phyloP scores from a whole-genome alignment of 345 rosid genomes.

The Populus alba region DNA sequence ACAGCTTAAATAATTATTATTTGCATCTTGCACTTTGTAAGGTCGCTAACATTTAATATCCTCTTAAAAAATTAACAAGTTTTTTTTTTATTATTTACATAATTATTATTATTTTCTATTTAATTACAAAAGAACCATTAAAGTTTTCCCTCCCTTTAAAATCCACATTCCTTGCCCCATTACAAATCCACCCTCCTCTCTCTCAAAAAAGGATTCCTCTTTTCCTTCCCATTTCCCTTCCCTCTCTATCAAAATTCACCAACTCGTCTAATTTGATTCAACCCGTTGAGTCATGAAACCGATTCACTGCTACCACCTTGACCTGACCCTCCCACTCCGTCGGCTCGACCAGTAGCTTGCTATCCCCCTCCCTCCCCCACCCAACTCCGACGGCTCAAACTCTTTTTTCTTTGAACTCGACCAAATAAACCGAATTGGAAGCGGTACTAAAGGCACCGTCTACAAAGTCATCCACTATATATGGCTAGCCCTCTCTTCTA shows the following conservation, averaged over 20 bases:
- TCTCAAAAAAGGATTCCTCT: neutral
- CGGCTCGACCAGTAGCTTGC: slow-evolving; percentile 58
- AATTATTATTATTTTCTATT: too few species aligned
- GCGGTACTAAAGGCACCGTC: slow-evolving; percentile 82
- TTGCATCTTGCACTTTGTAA: too few species aligned
- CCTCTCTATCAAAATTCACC: neutral
- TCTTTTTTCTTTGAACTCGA: slow-evolving; percentile 51
- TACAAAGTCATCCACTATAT: slow-evolving; percentile 72
- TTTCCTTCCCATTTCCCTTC: too few species aligned
- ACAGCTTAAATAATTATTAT: too few species aligned
- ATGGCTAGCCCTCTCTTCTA: too few species aligned
- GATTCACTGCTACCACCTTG: slow-evolving; percentile 47
- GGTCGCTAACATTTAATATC: too few species aligned
- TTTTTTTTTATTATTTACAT: too few species aligned
- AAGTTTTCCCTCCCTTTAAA: neutral
- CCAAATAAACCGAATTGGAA: slow-evolving; percentile 62
- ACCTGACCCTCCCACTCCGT: slow-evolving; percentile 73
- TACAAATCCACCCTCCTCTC: neutral
- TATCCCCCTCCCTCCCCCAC: slow-evolving; percentile 78
- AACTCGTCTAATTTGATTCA: neutral
- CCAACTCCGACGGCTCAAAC: slow-evolving; percentile 18
- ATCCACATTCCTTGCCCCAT: neutral
- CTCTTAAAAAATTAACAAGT: too few species aligned
- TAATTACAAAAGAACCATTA: too few species aligned
- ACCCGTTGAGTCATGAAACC: slow-evolving; percentile 48